Conservation (phyloP, 495 filamentous ascomycete genomes). For the Tetracladium setigerum region DNA sequence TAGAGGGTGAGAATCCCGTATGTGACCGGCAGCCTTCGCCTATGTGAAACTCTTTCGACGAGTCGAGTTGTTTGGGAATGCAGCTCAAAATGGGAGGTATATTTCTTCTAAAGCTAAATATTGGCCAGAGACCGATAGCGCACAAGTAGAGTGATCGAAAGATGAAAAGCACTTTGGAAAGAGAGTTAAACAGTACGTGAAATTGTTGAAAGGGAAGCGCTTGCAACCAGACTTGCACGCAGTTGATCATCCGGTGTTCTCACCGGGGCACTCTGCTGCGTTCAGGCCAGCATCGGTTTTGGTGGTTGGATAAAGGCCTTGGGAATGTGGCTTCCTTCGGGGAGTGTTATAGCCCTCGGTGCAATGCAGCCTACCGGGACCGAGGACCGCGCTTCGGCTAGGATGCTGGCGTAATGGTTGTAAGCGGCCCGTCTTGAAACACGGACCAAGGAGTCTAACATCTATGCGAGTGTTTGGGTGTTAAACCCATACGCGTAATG, state of each 20-base stretch:
- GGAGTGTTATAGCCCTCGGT: constrained; percentile 54
- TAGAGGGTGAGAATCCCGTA: constrained; percentile 57
- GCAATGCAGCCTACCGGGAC: constrained; percentile 42
- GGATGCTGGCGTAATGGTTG: constrained; percentile 58
- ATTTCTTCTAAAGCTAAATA: constrained; percentile 73
- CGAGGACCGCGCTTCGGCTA: constrained; percentile 37
- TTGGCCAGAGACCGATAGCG: constrained; percentile 63
- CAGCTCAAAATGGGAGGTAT: constrained; percentile 67
- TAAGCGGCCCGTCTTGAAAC: constrained; percentile 62
- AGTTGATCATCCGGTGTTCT: constrained; percentile 48
- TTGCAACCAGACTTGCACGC: constrained; percentile 52
- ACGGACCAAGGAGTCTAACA: constrained; percentile 70
- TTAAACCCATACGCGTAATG: constrained; percentile 60
- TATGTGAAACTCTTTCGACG: constrained; percentile 55
- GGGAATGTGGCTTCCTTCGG: constrained; percentile 50
- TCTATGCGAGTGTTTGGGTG: constrained; percentile 62
- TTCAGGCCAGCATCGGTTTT: constrained; percentile 59
- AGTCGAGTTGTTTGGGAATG: constrained; percentile 66
- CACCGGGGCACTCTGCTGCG: constrained; percentile 43
- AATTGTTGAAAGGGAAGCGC: constrained; percentile 72
- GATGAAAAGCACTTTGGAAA: constrained; percentile 70
- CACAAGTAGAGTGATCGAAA: constrained; percentile 68
- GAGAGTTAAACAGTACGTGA: constrained; percentile 68
- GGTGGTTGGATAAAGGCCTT: no score
- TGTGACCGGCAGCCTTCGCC: constrained; percentile 37